Percentiles rank a stretch among this genome's conserved stretches.
Conservation (phyloP, 192 early-diverging fungal species). For the Linnemannia elongata region DNA sequence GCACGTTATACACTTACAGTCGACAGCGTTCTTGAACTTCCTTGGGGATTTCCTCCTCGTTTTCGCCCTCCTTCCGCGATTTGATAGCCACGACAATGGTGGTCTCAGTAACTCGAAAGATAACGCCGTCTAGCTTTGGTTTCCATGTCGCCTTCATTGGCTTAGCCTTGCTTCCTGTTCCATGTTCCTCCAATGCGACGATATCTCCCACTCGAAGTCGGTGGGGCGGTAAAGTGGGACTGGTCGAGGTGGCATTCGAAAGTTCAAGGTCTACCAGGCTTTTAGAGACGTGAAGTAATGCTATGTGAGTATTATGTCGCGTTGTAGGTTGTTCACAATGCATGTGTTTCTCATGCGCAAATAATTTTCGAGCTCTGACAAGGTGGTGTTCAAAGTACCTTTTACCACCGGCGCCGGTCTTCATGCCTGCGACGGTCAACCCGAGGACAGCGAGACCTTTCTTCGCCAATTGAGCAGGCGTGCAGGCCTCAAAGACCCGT, state of each 20-base stretch:
- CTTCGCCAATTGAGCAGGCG: conserved; percentile 74
- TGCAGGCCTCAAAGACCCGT: conserved; percentile 59
- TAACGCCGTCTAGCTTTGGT: conserved; percentile 65
- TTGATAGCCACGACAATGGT: conserved; percentile 74
- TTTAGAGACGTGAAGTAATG: conserved; percentile 6
- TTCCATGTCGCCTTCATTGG: conserved; percentile 56
- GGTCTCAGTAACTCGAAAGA: conserved; percentile 67
- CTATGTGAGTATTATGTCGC: neutral
- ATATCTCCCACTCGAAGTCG: conserved; percentile 78
- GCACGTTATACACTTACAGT: conserved; percentile 68
- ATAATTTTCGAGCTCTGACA: neutral
- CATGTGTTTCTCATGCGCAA: neutral
- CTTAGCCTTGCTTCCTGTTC: conserved; percentile 54
- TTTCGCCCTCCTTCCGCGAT: conserved; percentile 50
- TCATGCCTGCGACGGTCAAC: conserved; percentile 69
- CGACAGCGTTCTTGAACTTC: conserved; percentile 74
- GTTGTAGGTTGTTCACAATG: neutral
- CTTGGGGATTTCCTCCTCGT: conserved; percentile 69
- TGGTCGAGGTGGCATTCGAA: conserved; percentile 61
- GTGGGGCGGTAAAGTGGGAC: conserved; percentile 67
- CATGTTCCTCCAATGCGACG: conserved; percentile 73
- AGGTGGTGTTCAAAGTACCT: conserved; percentile 46
- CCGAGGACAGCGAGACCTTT: conserved; percentile 74
- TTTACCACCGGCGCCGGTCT: conserved; percentile 79
- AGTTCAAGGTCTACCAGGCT: conserved; percentile 78